Base-by-base conservation (phyloP, 2,329 filamentous ascomycete genomes). In the Xylaria arbuscula region DNA sequence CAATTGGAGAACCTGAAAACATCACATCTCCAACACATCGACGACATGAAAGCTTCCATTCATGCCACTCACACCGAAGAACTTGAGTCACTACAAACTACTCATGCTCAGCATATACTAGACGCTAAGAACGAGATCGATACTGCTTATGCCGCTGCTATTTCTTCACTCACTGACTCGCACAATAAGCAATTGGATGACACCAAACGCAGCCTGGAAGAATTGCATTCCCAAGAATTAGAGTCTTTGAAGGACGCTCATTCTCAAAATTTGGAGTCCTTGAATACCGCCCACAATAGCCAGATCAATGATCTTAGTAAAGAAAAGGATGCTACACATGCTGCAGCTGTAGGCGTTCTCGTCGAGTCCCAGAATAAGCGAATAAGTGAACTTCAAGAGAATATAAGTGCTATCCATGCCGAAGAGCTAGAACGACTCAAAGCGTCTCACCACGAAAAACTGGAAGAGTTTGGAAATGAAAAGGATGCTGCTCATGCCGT, bases 1-100 rank as follows among this genome's bases (percentile, higher is more conserved):
- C 66, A 77, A 56, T 55, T 78, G 9, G 72, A 75, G n/a, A 57
- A 65, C 9, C 66, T 77, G 17, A 73, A 70, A 34, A 45, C 68
- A 53, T 47, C 64, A 0, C 75, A 77, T 56, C 45, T 58, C 1
- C 65, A 73, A 38, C 69, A 77, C 17, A 69, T 76, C 13, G 74
- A 76, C 5, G 65, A 74, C 17, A 48, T 70, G 6, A 75, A 74
- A 66, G 60, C 51, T 9, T 67, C 70, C 13, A 56, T 76, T 5
- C 58, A 60, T 6, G 65, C 64, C 10, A 55, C 65, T 13, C 75
- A 76, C 47, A 24, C 64, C 9, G 61, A 71, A 17, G 73, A 78
- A 58, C 50, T 79, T 17, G 72, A 74, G 24, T 70, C 72, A 8
- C 71, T 78, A 40, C 66, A 64, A 9, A 50, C 64, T 50, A 57